A percentile compares a stretch with the other conserved stretches of the same genome.
Evolutionary conservation across 2,329 filamentous ascomycete genomes (phyloP).

Genomic region (Phoma sp.): DNA sequence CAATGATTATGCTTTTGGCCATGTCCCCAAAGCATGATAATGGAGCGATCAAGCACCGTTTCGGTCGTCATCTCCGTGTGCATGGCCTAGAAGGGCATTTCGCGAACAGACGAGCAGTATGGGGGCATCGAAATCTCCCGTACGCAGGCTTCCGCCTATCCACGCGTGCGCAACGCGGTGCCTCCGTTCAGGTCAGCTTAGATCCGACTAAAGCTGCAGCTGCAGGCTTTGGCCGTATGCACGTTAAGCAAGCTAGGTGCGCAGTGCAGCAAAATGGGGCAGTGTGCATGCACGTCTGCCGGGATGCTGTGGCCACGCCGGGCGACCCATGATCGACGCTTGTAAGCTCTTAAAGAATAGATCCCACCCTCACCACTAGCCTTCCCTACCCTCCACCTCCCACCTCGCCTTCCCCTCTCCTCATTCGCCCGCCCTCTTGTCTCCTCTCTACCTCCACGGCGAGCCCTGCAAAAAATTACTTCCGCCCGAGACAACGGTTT

Average conservation of each 20-base stretch:
- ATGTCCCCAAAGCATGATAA: constrained; percentile 13
- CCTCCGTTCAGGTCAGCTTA: constrained; percentile 44
- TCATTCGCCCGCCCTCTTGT: constrained; percentile 52
- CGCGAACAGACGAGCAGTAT: constrained; percentile 11
- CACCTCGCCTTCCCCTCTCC: constrained; percentile 52
- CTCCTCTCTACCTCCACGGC: constrained; percentile 43
- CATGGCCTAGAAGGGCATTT: constrained; percentile 29
- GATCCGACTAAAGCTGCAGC: constrained; percentile 47
- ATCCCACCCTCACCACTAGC: constrained; percentile 48
- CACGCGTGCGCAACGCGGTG: constrained; percentile 31
- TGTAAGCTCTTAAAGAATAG: constrained; percentile 48
- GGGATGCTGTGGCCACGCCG: constrained; percentile 46
- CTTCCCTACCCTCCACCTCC: constrained; percentile 51
- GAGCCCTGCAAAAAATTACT: constrained; percentile 45
- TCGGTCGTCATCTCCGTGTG: constrained; percentile 44
- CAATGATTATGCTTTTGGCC: constrained; percentile 35
- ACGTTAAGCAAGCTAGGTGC: constrained; percentile 47
- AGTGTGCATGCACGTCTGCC: constrained; percentile 49
- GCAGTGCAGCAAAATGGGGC: constrained; percentile 48
- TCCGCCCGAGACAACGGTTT: constrained; percentile 46
- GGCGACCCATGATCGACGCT: constrained; percentile 42
- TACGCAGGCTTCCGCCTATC: constrained; percentile 40
- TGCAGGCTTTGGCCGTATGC: constrained; percentile 47
- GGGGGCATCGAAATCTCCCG: constrained; percentile 43
- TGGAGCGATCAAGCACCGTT: constrained; percentile 38